A percentile compares a stretch with the other conserved stretches of the same genome.
These are phyloP conservation scores for Yarrowia sp. DNA, from an alignment of 805 yeast species.

Conservation along the genomic window DNA sequence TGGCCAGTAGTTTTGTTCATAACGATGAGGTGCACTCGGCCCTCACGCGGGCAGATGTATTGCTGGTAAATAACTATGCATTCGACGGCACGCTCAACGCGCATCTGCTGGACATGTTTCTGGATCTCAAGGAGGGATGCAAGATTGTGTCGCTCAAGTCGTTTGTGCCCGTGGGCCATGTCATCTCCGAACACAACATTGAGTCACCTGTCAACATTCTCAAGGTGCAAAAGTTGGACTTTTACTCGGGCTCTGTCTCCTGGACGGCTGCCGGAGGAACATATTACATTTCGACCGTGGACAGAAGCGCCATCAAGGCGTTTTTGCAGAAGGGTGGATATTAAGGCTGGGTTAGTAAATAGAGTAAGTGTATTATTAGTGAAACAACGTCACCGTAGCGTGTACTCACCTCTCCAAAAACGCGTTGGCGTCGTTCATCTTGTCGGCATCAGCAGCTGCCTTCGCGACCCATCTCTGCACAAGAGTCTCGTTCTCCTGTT, in stretches of 20 bases:
- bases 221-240: constrained; percentile 58
- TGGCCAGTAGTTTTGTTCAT: constrained; percentile 68
- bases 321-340: background rate
- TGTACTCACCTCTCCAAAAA: constrained; percentile 32
- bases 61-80: constrained; percentile 78
- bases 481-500: constrained; percentile 50
- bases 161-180: constrained; percentile 72
- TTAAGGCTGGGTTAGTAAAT: constrained; percentile 16
- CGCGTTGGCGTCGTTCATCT: constrained; percentile 50
- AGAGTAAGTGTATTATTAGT: background rate
- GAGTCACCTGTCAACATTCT: constrained; percentile 63
- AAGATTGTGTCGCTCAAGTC: constrained; percentile 77
- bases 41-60: constrained; percentile 63
- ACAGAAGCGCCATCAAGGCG: constrained; percentile 33
- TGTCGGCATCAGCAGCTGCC: constrained; percentile 59
- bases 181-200: constrained; percentile 53
- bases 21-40: constrained; percentile 55
- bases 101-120: constrained; percentile 62
- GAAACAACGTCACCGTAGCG: background rate
- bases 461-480: constrained; percentile 60
- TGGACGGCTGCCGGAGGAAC: constrained; percentile 83
- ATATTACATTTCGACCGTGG: constrained; percentile 73
- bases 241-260: constrained; percentile 72
- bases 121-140: constrained; percentile 66
- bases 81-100: constrained; percentile 74